These are phyloP conservation scores for Thermomucor indicae-seudaticae DNA, from an alignment of 371 early-diverging fungal genomes.

Conservation along the genomic window DNA sequence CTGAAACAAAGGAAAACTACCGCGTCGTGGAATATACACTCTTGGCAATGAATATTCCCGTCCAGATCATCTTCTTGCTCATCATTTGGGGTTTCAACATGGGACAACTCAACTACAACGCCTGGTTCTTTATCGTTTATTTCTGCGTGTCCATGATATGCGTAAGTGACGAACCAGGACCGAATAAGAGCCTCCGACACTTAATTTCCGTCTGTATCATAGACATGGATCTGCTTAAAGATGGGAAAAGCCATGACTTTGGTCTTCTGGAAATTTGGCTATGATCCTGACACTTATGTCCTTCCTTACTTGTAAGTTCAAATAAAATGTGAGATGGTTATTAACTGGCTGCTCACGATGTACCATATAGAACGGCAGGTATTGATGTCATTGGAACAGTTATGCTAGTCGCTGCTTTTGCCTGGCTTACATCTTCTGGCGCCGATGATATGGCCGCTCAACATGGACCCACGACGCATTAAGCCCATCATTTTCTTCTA, in stretches of 20 bases:
- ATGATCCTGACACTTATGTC: slow-evolving; percentile 82
- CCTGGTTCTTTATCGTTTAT: slow-evolving; percentile 40
- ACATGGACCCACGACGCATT: no score
- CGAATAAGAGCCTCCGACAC: background rate
- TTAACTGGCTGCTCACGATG: background rate
- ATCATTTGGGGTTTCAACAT: slow-evolving; percentile 55
- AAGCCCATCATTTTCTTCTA: no score
- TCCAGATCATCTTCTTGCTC: slow-evolving; percentile 63
- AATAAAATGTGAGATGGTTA: background rate
- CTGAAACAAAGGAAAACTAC: slow-evolving; percentile 48
- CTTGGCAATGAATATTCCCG: slow-evolving; percentile 67
- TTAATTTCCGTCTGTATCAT: background rate
- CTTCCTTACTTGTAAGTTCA: slow-evolving; percentile 67
- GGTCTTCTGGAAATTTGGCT: slow-evolving; percentile 61
- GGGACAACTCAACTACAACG: slow-evolving; percentile 39
- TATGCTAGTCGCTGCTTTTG: slow-evolving; percentile 43
- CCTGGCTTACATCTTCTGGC: slow-evolving; percentile 25
- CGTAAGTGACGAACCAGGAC: slow-evolving; percentile 19
- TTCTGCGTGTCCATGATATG: slow-evolving; percentile 35
- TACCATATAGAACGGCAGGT: slow-evolving; percentile 41
- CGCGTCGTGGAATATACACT: slow-evolving; percentile 54
- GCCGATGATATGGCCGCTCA: slow-evolving; percentile 24
- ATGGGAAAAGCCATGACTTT: slow-evolving; percentile 53
- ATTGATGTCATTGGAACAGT: slow-evolving; percentile 57
- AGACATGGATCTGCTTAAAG: slow-evolving; percentile 39